Evolutionary conservation across 2,329 filamentous ascomycete genomes (phyloP), one percentile per base, ranked within the genome.

Genomic region (Meredithiella fracta): DNA sequence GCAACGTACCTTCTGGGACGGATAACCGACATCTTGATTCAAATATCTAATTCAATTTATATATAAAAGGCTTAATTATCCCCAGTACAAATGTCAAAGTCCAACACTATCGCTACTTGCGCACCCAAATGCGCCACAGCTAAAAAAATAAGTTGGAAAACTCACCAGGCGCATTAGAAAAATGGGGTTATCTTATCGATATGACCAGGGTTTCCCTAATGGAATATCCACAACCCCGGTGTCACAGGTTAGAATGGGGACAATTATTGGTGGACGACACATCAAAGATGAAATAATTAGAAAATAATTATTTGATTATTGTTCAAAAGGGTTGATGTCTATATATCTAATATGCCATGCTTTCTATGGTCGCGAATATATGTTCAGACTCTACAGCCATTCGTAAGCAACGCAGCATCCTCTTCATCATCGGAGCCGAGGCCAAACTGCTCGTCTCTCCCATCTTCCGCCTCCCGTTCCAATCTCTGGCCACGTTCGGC

Each of bases 401-500:
- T 34, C 2, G 49, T 51, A 34, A 58, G 51, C 8, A 58, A 42
- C 25, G 56, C 56, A 5, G 56, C 56, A 42, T 58, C 56, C 26
- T 58, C 56, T 26, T 58, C 56, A 2, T 58, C 56, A 47, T 58
- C 56, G 8, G 55, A 91, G 65, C 82, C 86, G 67, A 95, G 89
- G 62, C 92, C 92, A 67, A 92, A 97, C 55, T 81, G 82, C 57
- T 77, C 77, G 60, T 84, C 86, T 66, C 89, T 84, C 64, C 83
- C 82, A 57, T 84, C 82, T 91, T 92, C 97, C 75, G 79, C 82
- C 51, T 86, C 95, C 68, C 97, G 97, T 71, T 97, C 95, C 4
- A 92, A 92, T 69, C 98, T 92, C 67, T 85, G 77, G 61, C 83
- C 85, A 65, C 97, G 82, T 71, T 91, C 94, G 49, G 74, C 62